Conservation (phyloP, 2,329 filamentous ascomycete genomes). For the Gaeumannomyces tritici region DNA sequence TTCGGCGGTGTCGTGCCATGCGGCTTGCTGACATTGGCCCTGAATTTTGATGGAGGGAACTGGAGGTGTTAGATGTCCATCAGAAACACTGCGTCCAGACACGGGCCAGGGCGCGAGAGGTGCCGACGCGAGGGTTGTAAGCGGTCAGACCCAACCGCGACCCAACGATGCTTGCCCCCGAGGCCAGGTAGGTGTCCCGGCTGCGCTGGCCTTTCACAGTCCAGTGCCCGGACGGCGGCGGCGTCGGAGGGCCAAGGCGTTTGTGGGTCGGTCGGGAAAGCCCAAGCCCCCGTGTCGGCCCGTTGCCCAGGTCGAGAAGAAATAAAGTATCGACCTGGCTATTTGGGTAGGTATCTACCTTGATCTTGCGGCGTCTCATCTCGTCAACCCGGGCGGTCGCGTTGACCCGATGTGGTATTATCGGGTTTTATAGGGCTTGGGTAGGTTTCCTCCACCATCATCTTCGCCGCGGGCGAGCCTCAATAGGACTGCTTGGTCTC, state of each 20-base stretch:
- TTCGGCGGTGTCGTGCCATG: background rate
- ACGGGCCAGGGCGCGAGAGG: too few relatives aligned
- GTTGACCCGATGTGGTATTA: background rate
- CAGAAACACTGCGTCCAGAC: background rate
- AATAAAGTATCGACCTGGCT: too few relatives aligned
- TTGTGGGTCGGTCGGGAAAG: background rate
- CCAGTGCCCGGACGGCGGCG: too few relatives aligned
- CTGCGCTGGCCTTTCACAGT: background rate
- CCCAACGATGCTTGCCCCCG: background rate
- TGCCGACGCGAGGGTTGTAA: background rate
- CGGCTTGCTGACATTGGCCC: background rate
- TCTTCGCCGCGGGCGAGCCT: background rate
- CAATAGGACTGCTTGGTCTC: too few relatives aligned
- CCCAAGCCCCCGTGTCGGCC: background rate
- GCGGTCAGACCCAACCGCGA: background rate
- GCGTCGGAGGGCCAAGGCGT: background rate
- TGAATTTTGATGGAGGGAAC: background rate
- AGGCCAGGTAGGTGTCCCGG: background rate
- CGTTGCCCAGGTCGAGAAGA: background rate
- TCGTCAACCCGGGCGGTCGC: too few relatives aligned
- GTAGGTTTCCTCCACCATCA: background rate
- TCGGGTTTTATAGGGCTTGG: background rate
- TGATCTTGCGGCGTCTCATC: too few relatives aligned
- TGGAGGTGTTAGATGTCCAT: background rate
- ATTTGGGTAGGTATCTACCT: too few relatives aligned